Evolutionary conservation across 2,329 filamentous ascomycete genomes (phyloP), one percentile per base, ranked within the genome.

Genomic region (Ophiostoma sp.): DNA sequence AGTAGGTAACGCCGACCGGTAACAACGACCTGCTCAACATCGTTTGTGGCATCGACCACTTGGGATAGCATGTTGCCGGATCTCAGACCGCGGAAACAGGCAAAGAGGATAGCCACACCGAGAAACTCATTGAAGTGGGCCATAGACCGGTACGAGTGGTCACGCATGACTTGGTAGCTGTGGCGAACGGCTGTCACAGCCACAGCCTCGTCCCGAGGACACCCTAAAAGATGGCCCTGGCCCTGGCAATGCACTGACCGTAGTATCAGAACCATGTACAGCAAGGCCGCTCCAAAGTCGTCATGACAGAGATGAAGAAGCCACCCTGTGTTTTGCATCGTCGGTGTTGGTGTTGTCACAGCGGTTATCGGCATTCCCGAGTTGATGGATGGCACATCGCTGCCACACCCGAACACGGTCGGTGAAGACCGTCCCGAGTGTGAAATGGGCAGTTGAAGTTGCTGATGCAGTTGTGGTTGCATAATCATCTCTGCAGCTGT

Each of bases 251-350:
- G 39, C 7, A 66, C 71, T 2, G 72, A 57, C 9, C 77, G 76
- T n/a, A 76, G 57, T 1, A 74, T 71, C 1, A 78, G 68, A 4
- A 76, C 69, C 55, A 76, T 68, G 71, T 78, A 76, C 15, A 77
- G 63, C 59, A 79, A 73, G 0, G 78, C 78, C 0, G 75, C 74
- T 12, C 72, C 75, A 64, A 79, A 78, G 73, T 78, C 75, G 64
- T 78, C 78, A 50, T 77, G 77, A 72, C 77, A 78, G 3, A 80
- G 68, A 55, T 79, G 75, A 6, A 78, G 59, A 2, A 79, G 75
- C 75, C 77, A 79, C 42, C 50, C 42, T 0, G 55, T 64, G 48
- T 22, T 33, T 12, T 9, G 22, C 36, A 39, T 15, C 33, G 22
- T 39, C 15, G 22, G 9, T 45, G 61, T 15, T 25, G 36, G n/a